Evolutionary conservation across 2,329 filamentous ascomycete genomes (phyloP).

Genomic region (Seiridium cupressi): DNA sequence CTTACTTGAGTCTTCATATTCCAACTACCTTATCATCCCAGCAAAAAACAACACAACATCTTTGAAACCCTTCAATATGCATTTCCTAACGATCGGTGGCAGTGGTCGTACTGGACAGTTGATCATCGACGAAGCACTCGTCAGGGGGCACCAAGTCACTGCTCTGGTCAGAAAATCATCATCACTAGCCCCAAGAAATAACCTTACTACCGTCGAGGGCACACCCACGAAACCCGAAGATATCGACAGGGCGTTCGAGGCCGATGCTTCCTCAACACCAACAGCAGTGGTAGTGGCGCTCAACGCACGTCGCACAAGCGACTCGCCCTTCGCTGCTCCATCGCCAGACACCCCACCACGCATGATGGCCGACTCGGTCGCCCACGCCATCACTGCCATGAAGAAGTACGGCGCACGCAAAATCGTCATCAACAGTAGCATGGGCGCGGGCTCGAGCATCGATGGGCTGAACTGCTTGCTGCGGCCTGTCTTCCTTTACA

Average conservation of each 20-base stretch:
- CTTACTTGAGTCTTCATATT: neutral
- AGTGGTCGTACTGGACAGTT: conserved; percentile 45
- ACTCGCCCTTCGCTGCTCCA: conserved; percentile 43
- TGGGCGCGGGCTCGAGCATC: conserved; percentile 47
- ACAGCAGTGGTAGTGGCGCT: conserved; percentile 48
- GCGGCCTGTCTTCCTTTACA: conserved; percentile 41
- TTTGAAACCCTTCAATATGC: conserved; percentile 25
- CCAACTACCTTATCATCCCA: neutral
- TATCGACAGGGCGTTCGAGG: conserved; percentile 33
- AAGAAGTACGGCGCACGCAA: conserved; percentile 34
- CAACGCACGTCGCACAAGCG: conserved; percentile 40
- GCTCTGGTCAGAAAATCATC: conserved; percentile 41
- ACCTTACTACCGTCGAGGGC: conserved; percentile 38
- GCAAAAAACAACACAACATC: neutral
- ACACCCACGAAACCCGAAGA: conserved; percentile 32
- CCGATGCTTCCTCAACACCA: conserved; percentile 14
- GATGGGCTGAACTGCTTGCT: conserved; percentile 37
- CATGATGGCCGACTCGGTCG: conserved; percentile 44
- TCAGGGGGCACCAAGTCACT: conserved; percentile 39
- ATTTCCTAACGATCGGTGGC: conserved; percentile 45
- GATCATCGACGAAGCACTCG: conserved; percentile 37
- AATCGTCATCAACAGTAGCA: conserved; percentile 48
- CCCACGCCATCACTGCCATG: conserved; percentile 35
- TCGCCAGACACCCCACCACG: conserved; percentile 37
- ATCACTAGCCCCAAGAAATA: conserved; percentile 24